Evolutionary conservation across 1,139 yeast genomes (phyloP).

Genomic region (Starmera stellimalicola): DNA sequence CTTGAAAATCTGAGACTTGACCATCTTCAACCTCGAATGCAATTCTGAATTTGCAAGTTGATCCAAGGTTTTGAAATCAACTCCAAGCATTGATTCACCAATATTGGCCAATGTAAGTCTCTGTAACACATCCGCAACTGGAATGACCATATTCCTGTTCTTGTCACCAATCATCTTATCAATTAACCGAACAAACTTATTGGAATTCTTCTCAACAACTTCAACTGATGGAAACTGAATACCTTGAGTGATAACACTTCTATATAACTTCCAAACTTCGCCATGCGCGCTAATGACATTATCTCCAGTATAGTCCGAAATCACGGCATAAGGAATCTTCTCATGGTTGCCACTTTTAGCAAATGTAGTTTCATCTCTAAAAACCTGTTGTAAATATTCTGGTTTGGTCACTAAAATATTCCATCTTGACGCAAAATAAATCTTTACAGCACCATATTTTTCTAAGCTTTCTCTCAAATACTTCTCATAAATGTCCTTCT

Average conservation of each 20-base stretch:
- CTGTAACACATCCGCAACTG: slow-evolving; percentile 36
- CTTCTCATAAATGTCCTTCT: slow-evolving; percentile 33
- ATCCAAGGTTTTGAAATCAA: slow-evolving; percentile 31
- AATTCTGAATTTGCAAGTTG: slow-evolving; percentile 22
- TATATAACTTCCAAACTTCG: slow-evolving; percentile 39
- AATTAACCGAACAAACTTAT: slow-evolving; percentile 20
- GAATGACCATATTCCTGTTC: slow-evolving; percentile 13
- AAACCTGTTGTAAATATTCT: slow-evolving; percentile 34
- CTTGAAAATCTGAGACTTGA: slow-evolving; percentile 46
- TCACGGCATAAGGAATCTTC: slow-evolving; percentile 47
- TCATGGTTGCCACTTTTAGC: slow-evolving; percentile 54
- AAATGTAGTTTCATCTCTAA: slow-evolving; percentile 39
- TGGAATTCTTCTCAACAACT: slow-evolving; percentile 29
- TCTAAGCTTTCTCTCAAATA: slow-evolving; percentile 34
- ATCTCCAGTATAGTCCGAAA: slow-evolving; percentile 52
- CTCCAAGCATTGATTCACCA: slow-evolving; percentile 41
- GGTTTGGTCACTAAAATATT: slow-evolving; percentile 46
- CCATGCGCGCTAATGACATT: slow-evolving; percentile 57
- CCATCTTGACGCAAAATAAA: slow-evolving; percentile 58
- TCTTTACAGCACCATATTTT: slow-evolving; percentile 48
- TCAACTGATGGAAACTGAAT: slow-evolving; percentile 39
- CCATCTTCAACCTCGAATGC: slow-evolving; percentile 31
- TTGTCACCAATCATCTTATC: slow-evolving; percentile 10
- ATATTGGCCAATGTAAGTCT: slow-evolving; percentile 40
- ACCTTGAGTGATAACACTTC: slow-evolving; percentile 37